These are phyloP conservation scores for sunflower (Helianthus annuus) DNA, from an alignment of 129 eudicot species.

Conservation along the genomic window DNA sequence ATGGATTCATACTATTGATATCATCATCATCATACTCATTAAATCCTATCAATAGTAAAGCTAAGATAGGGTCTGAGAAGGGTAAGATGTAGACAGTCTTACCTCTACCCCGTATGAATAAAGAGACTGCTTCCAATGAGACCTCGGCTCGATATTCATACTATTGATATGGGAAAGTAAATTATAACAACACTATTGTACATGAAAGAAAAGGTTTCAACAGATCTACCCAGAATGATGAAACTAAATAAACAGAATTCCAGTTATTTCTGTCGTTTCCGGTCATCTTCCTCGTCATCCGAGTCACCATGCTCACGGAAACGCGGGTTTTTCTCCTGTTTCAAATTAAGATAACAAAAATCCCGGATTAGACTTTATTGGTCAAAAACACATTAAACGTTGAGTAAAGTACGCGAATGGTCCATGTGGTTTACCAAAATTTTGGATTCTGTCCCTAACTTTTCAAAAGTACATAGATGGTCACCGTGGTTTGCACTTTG, in stretches of 20 bases:
- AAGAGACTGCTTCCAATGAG: too few relatives aligned
- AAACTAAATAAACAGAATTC: slow-evolving; percentile 13
- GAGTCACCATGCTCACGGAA: slow-evolving; percentile 97
- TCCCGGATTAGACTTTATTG: neutral
- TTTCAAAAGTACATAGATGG: too few relatives aligned
- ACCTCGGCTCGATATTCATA: neutral
- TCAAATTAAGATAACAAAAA: slow-evolving; percentile 4
- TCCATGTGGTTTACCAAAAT: too few relatives aligned
- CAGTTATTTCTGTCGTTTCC: slow-evolving; percentile 54
- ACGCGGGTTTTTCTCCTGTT: slow-evolving; percentile 97
- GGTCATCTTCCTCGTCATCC: slow-evolving; percentile 87
- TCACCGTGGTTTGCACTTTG: too few relatives aligned
- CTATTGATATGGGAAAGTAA: slow-evolving; percentile 18
- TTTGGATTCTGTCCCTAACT: too few relatives aligned
- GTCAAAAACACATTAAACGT: neutral
- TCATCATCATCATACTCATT: too few relatives aligned
- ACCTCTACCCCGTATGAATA: too few relatives aligned
- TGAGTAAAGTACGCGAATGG: neutral
- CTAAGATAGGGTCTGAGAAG: too few relatives aligned
- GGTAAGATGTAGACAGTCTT: too few relatives aligned
- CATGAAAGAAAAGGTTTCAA: slow-evolving; percentile 13
- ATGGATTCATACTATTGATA: neutral
- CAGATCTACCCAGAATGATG: slow-evolving; percentile 9
- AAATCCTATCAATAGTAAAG: too few relatives aligned
- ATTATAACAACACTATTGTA: slow-evolving; percentile 34